Evolutionary conservation across 2,329 filamentous ascomycete species (phyloP), one percentile per base, ranked within the genome.

Genomic region (Fusarium phyllophilum): DNA sequence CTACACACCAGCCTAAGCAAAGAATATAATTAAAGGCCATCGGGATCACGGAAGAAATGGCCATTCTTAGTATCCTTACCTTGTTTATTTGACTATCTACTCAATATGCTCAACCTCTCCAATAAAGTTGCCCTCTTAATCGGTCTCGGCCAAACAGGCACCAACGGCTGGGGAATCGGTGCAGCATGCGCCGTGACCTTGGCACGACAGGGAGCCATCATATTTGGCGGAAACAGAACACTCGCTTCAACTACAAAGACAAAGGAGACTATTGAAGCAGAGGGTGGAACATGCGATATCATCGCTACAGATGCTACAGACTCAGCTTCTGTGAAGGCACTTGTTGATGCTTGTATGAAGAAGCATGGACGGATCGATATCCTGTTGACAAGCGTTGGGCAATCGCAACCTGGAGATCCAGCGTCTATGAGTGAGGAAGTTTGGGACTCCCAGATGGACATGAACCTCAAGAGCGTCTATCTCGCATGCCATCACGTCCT

Each of bases 351-450:
- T 0, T 90, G 88, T 49, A 75, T 89, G 24, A 77, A 81, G 1
- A 86, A 85, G 44, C 85, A 90, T 68, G 88, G 88, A 14, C 84
- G 86, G 11, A 87, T 91, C 60, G 89, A 91, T 70, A 87, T 91
- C 29, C 80, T 91, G 1, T 78, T 92, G 22, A 90, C 90, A 71
- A 91, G 91, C 59, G 89, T 91, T 7, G 90, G 89, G 5, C 85
- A 85, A 59, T 88, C 85, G 1, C 88, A 90, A 66, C 85, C 84
- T 0, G 88, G 88, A 0, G 83, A 83, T 36, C 85, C 88, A 1
- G 87, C 84, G 0, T 80, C 78, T 0, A 86, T 90, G 82, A 51
- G 63, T 0, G 87, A 90, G 61, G 82, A 83, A 3, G 74, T 82
- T 0, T 90, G 88, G 88, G 85, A 89, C 71, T 66, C 79, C 0